Base-by-base conservation (phyloP, 768 basidiomycete genomes). In the Boletus sensibilis region DNA sequence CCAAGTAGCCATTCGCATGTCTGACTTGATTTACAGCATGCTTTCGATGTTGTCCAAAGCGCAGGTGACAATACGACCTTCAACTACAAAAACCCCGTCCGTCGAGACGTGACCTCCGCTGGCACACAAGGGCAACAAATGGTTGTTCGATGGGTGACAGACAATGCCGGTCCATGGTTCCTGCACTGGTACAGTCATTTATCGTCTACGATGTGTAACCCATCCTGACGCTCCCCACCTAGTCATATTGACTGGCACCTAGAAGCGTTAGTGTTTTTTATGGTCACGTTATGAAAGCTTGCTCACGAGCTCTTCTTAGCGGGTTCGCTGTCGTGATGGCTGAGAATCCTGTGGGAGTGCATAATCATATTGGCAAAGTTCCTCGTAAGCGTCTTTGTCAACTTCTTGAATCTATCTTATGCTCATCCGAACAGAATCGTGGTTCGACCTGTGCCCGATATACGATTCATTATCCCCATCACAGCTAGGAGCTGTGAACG, bases 81-180 rank as follows among this genome's bases (percentile, higher is more conserved):
- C 44, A 77, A 77, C 64, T 76, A 70, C 49, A 27, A 57, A 5
- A 75, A 77, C 46, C 75, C 76, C 2, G 67, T 75, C n/a, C 67
- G 63, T 40, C 64, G 75, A n/a, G 76, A 76, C 34, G 64, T 67
- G 1, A 55, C 49, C 14, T 65, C 65, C 11, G 42, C 61, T 31
- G 67, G 69, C 8, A 64, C 53, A 43, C 54, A 48, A n/a, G 68
- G 80, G 62, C 60, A 79, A 71, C 66, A 76, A 64, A 76, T 80
- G 42, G 75, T 78, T 9, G 70, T 88, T 35, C 78, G 85, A 41
- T 87, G 81, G 67, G 69, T 74, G 20, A 85, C 85, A 3, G 82
- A 88, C 60, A 88, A 88, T 65, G 72, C 84, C 1, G 86, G 87
- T 5, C 78, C 81, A 11, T 85, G 83, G 80, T 72, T 79, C 59